These are phyloP conservation scores for Lotus japonicus DNA, from an alignment of 306 rosid species.

Conservation along the genomic window DNA sequence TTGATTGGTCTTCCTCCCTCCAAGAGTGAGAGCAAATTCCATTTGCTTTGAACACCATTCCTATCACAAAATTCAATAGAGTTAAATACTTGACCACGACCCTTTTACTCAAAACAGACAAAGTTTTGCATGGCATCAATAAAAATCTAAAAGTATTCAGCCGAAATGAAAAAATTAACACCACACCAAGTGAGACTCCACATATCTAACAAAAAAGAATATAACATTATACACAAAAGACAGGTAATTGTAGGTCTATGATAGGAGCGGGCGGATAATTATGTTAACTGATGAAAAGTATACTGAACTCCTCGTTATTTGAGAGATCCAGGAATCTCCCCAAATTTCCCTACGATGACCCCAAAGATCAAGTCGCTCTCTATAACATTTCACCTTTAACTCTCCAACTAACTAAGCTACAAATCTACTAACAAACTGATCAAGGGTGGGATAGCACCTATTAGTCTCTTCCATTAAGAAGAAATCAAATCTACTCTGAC, in stretches of 20 bases:
- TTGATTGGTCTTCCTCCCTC: constrained; percentile 35
- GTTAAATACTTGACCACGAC: not conserved
- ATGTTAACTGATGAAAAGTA: too few relatives aligned
- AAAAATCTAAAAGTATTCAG: not conserved
- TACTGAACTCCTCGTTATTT: too few relatives aligned
- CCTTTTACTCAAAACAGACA: not conserved
- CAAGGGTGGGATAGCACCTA: too few relatives aligned
- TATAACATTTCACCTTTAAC: too few relatives aligned
- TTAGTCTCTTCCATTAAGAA: not conserved
- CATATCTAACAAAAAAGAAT: not conserved
- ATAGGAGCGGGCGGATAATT: too few relatives aligned
- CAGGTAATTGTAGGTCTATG: not conserved
- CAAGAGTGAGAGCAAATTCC: constrained; percentile 56
- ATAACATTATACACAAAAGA: not conserved
- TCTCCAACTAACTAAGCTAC: too few relatives aligned
- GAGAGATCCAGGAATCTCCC: too few relatives aligned
- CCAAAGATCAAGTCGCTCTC: too few relatives aligned
- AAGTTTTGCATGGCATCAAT: not conserved
- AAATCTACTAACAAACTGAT: too few relatives aligned
- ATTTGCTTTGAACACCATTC: constrained; percentile 92
- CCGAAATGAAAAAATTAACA: not conserved
- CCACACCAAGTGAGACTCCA: not conserved
- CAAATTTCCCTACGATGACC: too few relatives aligned
- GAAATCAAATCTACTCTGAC: not conserved
- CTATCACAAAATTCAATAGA: constrained; percentile 27